Evolutionary conservation across 768 basidiomycete species (phyloP).

Genomic region (Calocybe gangraenosa): DNA sequence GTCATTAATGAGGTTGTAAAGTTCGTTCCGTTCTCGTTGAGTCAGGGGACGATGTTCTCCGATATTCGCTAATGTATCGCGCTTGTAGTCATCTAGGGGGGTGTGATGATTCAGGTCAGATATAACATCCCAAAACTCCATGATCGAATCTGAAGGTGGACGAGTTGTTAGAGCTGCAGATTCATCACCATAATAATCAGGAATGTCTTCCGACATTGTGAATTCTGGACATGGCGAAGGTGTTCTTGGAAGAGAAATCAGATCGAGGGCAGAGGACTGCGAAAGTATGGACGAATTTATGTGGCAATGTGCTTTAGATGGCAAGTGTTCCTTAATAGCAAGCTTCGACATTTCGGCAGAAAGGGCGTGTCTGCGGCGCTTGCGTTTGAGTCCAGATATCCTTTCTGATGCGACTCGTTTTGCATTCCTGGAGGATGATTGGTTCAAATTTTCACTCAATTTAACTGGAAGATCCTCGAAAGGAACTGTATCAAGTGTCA

Average conservation of each 20-base stretch:
- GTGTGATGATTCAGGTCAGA: conserved; percentile 3
- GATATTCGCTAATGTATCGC: conserved; percentile 16
- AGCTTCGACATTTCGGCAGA: background rate
- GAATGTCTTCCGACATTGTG: conserved; percentile 19
- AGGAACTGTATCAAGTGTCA: background rate
- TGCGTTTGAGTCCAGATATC: conserved; percentile 6
- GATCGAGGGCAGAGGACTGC: too few species aligned
- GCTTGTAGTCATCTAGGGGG: conserved; percentile 6
- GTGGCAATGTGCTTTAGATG: background rate
- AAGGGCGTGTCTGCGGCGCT: background rate
- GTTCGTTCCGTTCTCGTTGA: conserved; percentile 40
- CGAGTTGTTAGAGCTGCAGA: conserved; percentile 1
- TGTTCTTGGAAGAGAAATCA: conserved; percentile 4
- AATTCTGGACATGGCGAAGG: conserved; percentile 23
- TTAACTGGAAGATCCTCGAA: background rate
- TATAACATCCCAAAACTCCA: conserved; percentile 4
- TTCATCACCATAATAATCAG: conserved; percentile 3
- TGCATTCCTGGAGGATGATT: conserved; percentile 8
- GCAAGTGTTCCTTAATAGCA: background rate
- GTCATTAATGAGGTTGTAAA: conserved; percentile 48
- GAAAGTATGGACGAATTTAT: background rate
- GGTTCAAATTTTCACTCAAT: conserved; percentile 1
- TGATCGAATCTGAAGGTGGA: conserved; percentile 14
- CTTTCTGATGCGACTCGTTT: conserved; percentile 14
- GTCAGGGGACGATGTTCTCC: conserved; percentile 33